Base-by-base conservation (phyloP, 495 filamentous ascomycete genomes). In the Aspergillus bridgeri region DNA sequence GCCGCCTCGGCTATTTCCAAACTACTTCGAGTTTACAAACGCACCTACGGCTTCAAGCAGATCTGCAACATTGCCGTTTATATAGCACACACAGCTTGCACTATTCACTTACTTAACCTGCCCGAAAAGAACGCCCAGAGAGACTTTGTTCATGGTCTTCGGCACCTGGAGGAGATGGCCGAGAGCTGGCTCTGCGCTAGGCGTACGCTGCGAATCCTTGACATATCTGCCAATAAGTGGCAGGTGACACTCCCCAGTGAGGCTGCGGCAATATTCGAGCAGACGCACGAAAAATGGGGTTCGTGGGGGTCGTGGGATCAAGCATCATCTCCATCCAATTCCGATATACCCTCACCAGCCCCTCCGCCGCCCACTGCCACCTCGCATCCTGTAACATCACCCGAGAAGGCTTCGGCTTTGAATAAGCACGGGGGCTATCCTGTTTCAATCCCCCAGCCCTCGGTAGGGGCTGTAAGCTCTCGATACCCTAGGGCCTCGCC, bases 51-150 rank as follows among this genome's bases (percentile, higher is more conserved):
- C 20, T 78, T 98, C 11, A 84, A 89, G 15, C 93, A 96, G 69
- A 96, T 98, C 50, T 92, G 89, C 71, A 98, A 98, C 64, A 88
- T 98, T 56, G 91, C 86, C 15, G 92, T 96, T 9, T 98, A 98
- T 72, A 97, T 98, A 64, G 81, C 87, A 0, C 95, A 98, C 72
- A 89, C 89, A 2, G 92, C 93, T 15, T 94, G 90, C 69, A 96
- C 93, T 2, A 91, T 98, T 50, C 95, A 98, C 63, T 80, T 98
- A 22, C 86, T 98, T 50, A 96, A 96, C 62, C 79, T 97, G 2
- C 91, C 91, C 0, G 91, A 96, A 48, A 95, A 92, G 64, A 90
- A 89, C 42, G 90, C 93, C 8, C 87, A 82, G 60, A 78, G 93
- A 62, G 94, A 98, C 70, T 87, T 98, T 46, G 83, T 89, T 11